Conservation (phyloP, 176 grass and related monocot species). For the Phragmites australis region DNA sequence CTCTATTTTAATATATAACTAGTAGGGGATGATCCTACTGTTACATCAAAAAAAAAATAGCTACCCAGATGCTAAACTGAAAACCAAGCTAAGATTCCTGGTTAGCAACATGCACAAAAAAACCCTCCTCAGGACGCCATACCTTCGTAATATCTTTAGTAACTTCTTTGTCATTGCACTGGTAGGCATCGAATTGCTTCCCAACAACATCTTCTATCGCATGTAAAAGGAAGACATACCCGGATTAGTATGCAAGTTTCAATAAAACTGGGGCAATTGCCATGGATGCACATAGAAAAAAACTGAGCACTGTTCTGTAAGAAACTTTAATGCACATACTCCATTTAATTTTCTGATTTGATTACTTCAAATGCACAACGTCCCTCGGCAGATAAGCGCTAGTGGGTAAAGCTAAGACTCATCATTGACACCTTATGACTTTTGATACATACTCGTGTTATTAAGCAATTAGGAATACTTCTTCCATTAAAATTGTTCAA, state of each 20-base stretch:
- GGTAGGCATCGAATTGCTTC: constrained; percentile 56
- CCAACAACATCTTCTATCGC: constrained; percentile 77
- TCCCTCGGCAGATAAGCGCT: background rate
- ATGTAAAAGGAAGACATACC: constrained; percentile 62
- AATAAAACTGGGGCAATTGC: background rate
- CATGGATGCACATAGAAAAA: background rate
- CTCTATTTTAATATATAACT: no score
- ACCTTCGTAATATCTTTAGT: constrained; percentile 84
- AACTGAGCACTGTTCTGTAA: background rate
- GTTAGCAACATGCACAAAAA: background rate
- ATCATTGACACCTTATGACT: background rate
- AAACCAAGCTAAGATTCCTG: background rate
- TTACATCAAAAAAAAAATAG: background rate
- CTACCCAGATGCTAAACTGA: constrained; percentile 14
- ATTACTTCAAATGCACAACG: background rate
- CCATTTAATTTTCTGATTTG: background rate
- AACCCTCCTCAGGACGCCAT: background rate
- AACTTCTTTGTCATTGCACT: constrained; percentile 57
- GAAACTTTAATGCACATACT: background rate
- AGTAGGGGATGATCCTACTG: no score
- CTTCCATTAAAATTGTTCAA: constrained; percentile 5
- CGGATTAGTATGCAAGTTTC: background rate
- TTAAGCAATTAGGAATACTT: background rate
- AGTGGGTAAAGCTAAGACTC: background rate
- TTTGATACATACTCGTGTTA: background rate